Base-by-base conservation (phyloP, 2,329 filamentous ascomycete genomes). In the Grosmannia clavigera region DNA sequence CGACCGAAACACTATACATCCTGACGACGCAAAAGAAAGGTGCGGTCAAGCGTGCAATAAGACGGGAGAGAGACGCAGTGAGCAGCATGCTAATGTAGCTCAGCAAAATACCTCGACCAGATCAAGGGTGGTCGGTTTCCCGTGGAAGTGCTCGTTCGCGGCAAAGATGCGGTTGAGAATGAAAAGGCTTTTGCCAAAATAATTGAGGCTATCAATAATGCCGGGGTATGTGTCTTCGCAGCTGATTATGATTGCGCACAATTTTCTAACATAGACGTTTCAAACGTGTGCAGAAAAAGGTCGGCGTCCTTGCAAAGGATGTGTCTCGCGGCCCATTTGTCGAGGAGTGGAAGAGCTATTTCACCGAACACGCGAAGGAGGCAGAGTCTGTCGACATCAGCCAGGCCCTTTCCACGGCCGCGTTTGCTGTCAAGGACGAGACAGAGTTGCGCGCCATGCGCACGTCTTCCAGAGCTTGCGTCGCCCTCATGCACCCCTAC, bases 11-110 rank as follows among this genome's bases (percentile, higher is more conserved):
- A 55, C 80, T 97, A 67, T 95, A 94, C 75, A 87, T 97, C 62
- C 85, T 99, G 65, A 99, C 94, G 7, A 99, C 94, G 6, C 87
- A 90, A 61, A 99, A 99, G 77, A 99, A 99, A 84, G 92, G 91
- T 95, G 51, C 56, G 62, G 55, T 25, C 29, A 33, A 5, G 3
- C 25, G 48, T n/a, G n/a, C 6, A 27, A 27, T 38, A n/a, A 12
- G 27, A 7, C 19, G 50, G 25, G 2, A 35, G 19, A n/a, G 25
- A n/a, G 35, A n/a, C 22, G 31, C 12, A 14, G 16, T 10, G 25
- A 12, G n/a, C 16, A 31, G 5, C 25, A 38, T 29, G 52, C 60
- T 61, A 40, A 63, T 57, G 5, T 5, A 12, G 9, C 6, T 1
- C 67, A 96, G 92, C 94, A 31, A 92, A 95, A 70, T 92, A 97